Base-by-base conservation (phyloP, 2,329 filamentous ascomycete genomes). In the Fusarium nygamai region DNA sequence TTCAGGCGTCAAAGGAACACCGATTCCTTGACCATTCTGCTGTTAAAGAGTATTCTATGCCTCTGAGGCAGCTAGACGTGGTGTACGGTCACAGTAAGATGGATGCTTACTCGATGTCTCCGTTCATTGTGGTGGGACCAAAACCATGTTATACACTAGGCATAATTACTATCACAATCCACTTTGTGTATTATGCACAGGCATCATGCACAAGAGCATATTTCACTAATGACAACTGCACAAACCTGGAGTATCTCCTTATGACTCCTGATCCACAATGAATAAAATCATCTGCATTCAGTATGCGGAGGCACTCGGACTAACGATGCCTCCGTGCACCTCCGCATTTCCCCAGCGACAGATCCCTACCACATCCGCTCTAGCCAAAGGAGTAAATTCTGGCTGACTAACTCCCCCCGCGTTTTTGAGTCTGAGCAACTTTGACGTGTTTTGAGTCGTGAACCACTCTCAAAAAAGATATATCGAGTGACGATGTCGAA, bases 381-480 rank as follows among this genome's bases (percentile, higher is more conserved):
- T 70, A 65, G 67, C 34, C 4, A 19, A 24, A 9, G 50, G 20
- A 51, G 16, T 5, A 8, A 8, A 27, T n/a, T n/a, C 10, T 29
- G 10, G 60, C 46, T 59, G 51, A 60, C 60, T 70, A 70, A 70
- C 24, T 5, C n/a, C 44, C 67, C 67, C 67, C 66, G 66, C 67
- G 59, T 70, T 41, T 41, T 46, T 41, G 39, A 47, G 14, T 6
- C 22, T 38, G 50, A 16, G 31, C 46, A 70, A 66, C 34, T 54
- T 66, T 31, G 34, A 48, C 16, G 11, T 69, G 27, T 27, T 39
- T 59, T 44, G 47, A n/a, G 33, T 6, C 39, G 24, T 41, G 27
- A 63, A 38, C 17, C n/a, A 29, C 20, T 36, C 34, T 36, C 16
- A 36, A 5, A 9, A 17, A 17, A 5, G 16, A 36, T 9, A 36